These are phyloP conservation scores for Iberis pinnata DNA, from an alignment of 345 rosid genomes.

Conservation along the genomic window DNA sequence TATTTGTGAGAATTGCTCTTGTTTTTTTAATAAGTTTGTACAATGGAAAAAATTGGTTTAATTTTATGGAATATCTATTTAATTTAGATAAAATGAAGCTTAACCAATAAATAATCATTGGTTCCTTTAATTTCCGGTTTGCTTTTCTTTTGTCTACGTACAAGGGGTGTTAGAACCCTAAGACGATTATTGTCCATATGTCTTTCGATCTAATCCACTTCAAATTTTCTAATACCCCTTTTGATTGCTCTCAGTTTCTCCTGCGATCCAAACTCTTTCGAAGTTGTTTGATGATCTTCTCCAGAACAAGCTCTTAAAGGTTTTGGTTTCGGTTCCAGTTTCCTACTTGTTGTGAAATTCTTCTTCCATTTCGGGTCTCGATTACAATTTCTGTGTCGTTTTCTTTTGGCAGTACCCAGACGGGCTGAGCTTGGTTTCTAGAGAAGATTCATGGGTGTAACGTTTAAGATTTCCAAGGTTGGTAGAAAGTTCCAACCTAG, in stretches of 20 bases:
- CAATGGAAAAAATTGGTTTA: too few relatives aligned
- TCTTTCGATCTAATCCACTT: too few relatives aligned
- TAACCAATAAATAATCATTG: too few relatives aligned
- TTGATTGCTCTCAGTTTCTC: neutral
- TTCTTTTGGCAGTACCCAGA: neutral
- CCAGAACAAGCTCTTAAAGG: conserved; percentile 21
- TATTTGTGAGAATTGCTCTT: too few relatives aligned
- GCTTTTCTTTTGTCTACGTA: too few relatives aligned
- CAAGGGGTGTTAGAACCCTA: too few relatives aligned
- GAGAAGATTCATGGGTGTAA: conserved; percentile 40
- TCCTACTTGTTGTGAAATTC: neutral
- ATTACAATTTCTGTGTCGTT: neutral
- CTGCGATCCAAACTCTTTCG: neutral
- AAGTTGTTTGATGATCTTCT: conserved; percentile 7
- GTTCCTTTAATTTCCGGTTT: too few relatives aligned
- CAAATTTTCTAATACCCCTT: too few relatives aligned
- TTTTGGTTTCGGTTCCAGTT: conserved; percentile 3
- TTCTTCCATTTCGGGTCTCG: neutral
- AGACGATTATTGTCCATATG: too few relatives aligned
- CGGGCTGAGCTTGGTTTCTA: conserved; percentile 13
- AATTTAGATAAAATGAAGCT: too few relatives aligned
- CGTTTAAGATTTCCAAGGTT: conserved; percentile 61
- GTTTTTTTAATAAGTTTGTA: too few relatives aligned
- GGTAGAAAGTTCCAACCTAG: conserved; percentile 57
- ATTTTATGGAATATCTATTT: too few relatives aligned